Evolutionary conservation across 2,329 filamentous ascomycete species (phyloP).

Genomic region (Coleophoma cylindrospora): DNA sequence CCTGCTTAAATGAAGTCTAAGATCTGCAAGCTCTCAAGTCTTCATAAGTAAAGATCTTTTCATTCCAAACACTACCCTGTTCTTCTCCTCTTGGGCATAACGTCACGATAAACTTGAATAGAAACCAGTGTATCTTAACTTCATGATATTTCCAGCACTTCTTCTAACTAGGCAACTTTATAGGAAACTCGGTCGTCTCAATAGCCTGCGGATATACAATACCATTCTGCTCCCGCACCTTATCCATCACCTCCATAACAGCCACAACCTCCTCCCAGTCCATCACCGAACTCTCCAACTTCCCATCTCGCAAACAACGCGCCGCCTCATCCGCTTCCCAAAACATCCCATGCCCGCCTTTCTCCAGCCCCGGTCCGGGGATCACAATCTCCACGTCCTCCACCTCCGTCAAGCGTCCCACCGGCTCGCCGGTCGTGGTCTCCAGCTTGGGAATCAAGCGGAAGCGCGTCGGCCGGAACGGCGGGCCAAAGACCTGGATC

Average conservation of each 20-base stretch:
- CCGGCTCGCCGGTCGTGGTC: no score
- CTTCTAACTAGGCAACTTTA: no score
- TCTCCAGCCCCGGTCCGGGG: conserved; percentile 35
- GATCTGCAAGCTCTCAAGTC: no score
- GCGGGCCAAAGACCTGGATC: conserved; percentile 52
- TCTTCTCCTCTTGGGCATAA: no score
- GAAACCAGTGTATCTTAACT: no score
- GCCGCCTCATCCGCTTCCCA: conserved; percentile 82
- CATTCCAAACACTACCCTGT: no score
- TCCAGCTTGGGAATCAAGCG: no score
- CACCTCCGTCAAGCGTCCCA: conserved; percentile 28
- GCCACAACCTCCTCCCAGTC: conserved; percentile 72
- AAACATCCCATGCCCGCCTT: conserved; percentile 67
- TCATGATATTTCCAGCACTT: no score
- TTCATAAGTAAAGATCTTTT: no score
- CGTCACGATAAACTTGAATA: no score
- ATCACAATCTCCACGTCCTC: conserved; percentile 19
- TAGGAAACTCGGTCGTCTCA: conserved; percentile 26
- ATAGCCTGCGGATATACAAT: conserved; percentile 54
- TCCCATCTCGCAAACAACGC: conserved; percentile 69
- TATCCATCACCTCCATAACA: conserved; percentile 78
- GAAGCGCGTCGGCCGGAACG: conserved; percentile 47
- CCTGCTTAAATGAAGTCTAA: no score
- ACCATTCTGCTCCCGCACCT: conserved; percentile 55
- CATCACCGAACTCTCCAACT: conserved; percentile 67